Conservation (phyloP, 2,329 filamentous ascomycete genomes). For the Beauveria caledonica region DNA sequence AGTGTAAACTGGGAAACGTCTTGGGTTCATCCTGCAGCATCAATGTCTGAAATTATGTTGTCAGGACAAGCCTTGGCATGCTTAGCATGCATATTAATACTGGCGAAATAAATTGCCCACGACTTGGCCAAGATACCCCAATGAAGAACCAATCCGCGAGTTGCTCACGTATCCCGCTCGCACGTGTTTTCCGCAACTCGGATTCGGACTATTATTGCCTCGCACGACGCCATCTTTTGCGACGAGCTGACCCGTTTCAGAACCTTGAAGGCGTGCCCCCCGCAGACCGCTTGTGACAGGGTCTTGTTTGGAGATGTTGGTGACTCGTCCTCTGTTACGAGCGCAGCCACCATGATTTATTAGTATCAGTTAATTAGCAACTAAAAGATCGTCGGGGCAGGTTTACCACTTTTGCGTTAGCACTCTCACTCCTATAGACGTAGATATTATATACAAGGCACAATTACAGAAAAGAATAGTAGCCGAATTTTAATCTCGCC, state of each 20-base stretch:
- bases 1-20: not conserved
- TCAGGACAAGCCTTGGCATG: not conserved
- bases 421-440: no score
- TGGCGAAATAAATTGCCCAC: not conserved
- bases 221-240: not conserved
- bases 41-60: not conserved
- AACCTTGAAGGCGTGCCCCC: not conserved
- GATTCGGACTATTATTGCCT: not conserved
- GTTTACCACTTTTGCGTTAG: not conserved
- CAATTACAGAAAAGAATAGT: not conserved
- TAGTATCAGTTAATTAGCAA: not conserved
- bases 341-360: not conserved
- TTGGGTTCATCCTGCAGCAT: not conserved
- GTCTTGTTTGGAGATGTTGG: not conserved
- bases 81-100: not conserved
- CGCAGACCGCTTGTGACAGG: not conserved
- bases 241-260: not conserved
- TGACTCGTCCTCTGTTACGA: not conserved
- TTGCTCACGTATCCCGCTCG: not conserved
- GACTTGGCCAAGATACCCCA: not conserved
- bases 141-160: conserved; percentile 4
- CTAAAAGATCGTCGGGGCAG: not conserved
- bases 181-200: not conserved
- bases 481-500: not conserved
- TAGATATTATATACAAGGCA: no score